These are phyloP conservation scores for Claviceps quebecensis DNA, from an alignment of 2,329 filamentous ascomycete genomes.

Conservation along the genomic window DNA sequence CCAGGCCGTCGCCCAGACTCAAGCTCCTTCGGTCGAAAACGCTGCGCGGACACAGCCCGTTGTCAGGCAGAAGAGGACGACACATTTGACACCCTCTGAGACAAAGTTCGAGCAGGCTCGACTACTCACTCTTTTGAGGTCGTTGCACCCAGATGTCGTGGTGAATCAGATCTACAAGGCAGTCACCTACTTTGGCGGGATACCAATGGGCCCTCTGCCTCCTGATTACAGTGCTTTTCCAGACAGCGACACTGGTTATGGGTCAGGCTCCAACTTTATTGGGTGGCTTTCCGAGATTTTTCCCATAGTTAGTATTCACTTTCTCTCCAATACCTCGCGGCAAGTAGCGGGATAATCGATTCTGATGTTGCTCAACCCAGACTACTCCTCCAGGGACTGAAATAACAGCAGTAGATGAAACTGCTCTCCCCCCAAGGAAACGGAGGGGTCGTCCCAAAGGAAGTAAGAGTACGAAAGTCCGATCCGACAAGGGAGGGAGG, in stretches of 20 bases:
- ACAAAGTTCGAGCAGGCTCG: conserved; percentile 46
- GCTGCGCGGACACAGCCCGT: neutral
- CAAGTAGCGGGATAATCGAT: neutral
- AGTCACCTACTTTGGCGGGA: conserved; percentile 48
- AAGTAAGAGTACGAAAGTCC: conserved; percentile 25
- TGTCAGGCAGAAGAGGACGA: conserved; percentile 2
- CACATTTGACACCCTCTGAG: conserved; percentile 24
- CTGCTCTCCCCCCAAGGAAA: conserved; percentile 21
- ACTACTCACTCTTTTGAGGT: conserved; percentile 41
- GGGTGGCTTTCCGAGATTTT: conserved; percentile 52
- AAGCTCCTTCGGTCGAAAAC: neutral
- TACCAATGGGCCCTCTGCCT: conserved; percentile 40
- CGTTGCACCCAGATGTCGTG: conserved; percentile 39
- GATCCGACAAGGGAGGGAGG: conserved; percentile 8
- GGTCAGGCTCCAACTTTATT: conserved; percentile 42
- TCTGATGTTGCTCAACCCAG: neutral
- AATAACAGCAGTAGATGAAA: neutral
- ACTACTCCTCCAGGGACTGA: neutral
- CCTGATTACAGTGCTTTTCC: conserved; percentile 36
- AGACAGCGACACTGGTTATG: conserved; percentile 40
- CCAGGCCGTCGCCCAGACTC: neutral
- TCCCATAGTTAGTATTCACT: conserved; percentile 1
- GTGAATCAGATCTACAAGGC: conserved; percentile 51
- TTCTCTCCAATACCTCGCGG: neutral
- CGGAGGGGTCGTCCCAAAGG: conserved; percentile 42